Evolutionary conservation across 1,284 basidiomycete genomes (phyloP).

Genomic region (Peniophora sp.): DNA sequence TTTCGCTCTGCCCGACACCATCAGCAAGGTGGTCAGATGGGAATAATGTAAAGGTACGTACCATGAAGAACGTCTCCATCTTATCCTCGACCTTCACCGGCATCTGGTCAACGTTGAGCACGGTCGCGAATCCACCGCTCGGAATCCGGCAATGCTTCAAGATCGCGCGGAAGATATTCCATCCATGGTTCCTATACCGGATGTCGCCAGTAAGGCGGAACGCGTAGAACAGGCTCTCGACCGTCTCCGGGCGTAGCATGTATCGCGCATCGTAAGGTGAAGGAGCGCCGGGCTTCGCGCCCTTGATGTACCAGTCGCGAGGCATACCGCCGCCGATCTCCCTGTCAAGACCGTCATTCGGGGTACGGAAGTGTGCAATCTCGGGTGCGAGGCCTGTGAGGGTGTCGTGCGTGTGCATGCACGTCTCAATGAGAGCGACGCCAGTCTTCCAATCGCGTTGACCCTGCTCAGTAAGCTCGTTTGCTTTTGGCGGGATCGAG

Average conservation of each 20-base stretch:
- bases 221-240: slow-evolving; percentile 90
- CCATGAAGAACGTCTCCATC: slow-evolving; percentile 95
- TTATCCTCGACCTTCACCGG: slow-evolving; percentile 71
- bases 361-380: slow-evolving; percentile 70
- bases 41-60: slow-evolving; percentile 24
- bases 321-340: slow-evolving; percentile 25
- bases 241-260: slow-evolving; percentile 74
- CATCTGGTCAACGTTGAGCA: slow-evolving; percentile 77
- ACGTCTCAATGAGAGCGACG: slow-evolving; percentile 77
- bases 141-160: slow-evolving; percentile 72
- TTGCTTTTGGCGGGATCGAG: slow-evolving; percentile 51
- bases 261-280: slow-evolving; percentile 69
- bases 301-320: slow-evolving; percentile 87
- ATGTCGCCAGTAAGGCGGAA: slow-evolving; percentile 80
- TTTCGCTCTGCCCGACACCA: slow-evolving; percentile 59
- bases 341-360: slow-evolving; percentile 41
- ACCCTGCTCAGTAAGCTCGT: slow-evolving; percentile 47
- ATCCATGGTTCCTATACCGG: slow-evolving; percentile 79
- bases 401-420: slow-evolving; percentile 83
- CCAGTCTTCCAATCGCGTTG: slow-evolving; percentile 80
- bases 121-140: slow-evolving; percentile 77
- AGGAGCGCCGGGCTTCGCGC: slow-evolving; percentile 43
- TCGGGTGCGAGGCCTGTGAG: slow-evolving; percentile 74
- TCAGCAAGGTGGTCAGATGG: not conserved
- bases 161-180: slow-evolving; percentile 89